phyloP scores from a whole-genome alignment of 805 yeast species.

The Starmerella powellii region DNA sequence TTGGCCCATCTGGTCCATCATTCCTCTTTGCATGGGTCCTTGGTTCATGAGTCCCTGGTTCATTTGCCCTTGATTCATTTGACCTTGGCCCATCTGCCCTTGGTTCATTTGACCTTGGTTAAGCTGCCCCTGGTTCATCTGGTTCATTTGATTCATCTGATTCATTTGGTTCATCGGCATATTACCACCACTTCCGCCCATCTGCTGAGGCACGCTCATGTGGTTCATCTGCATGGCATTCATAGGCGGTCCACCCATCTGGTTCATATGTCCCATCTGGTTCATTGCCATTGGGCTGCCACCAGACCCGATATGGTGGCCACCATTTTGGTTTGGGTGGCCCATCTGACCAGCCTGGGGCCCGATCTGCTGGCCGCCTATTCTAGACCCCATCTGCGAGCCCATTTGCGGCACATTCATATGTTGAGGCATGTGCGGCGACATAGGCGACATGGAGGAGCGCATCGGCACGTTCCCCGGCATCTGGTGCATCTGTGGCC shows the following conservation, averaged over 20 bases:
- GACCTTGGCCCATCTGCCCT: background rate
- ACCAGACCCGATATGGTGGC: background rate
- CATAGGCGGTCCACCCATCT: background rate
- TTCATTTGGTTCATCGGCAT: background rate
- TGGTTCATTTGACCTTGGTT: conserved; percentile 1
- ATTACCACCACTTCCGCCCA: background rate
- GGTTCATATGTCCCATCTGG: background rate
- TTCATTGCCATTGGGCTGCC: background rate
- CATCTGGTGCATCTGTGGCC: conserved; percentile 4
- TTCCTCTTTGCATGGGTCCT: background rate
- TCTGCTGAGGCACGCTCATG: background rate
- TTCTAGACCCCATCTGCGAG: too few species aligned
- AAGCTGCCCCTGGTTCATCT: background rate
- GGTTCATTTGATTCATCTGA: conserved; percentile 2
- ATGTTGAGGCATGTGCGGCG: background rate
- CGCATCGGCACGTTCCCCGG: background rate
- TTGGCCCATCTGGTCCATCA: background rate
- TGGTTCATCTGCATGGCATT: background rate
- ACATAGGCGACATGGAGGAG: background rate
- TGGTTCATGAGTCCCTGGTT: background rate
- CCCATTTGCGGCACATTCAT: too few species aligned
- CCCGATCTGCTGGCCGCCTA: too few species aligned
- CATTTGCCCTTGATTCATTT: background rate
- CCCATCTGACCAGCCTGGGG: too few species aligned
- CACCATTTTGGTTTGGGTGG: too few species aligned